Base-by-base conservation (phyloP, 2,329 filamentous ascomycete species). In the Ascosphaera apis region DNA sequence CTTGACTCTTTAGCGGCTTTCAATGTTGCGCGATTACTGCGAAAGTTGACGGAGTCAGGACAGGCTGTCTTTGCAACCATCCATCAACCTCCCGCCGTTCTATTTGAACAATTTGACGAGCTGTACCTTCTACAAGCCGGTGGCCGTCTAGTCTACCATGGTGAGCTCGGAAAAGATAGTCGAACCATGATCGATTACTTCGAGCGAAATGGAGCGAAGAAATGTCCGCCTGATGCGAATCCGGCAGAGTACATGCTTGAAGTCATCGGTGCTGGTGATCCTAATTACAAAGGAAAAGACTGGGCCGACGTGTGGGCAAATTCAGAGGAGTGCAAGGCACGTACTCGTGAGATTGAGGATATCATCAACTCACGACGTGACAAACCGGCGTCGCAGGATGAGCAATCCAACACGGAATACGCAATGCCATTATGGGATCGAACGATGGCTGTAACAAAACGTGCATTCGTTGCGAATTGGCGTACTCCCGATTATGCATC, bases 1-100 rank as follows among this genome's bases (percentile, higher is more conserved):
- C 59, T 82, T 0, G 76, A 82, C 43, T 73, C 72, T 2, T 66
- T 75, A 37, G 72, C 74, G 3, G 75, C 76, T 1, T 73, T 67
- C 43, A 69, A 72, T 42, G 73, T 74, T 41, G 60, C 72, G 2
- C 61, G 67, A 0, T 71, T 75, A 42, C 53, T 76, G 5, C 61
- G 67, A 3, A 72, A 72, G 45, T 56, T 76, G 2, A 67, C 70
- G 1, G 65, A 69, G n/a, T 76, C 77, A 2, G 83, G 82, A 1
- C 83, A 91, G 50, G 82, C 82, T 7, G 82, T 91, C 44, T 66
- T 91, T 3, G 91, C 81, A 57, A 91, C 83, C 0, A 91, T 91
- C 42, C 83, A 91, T 52, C 83, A 91, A 51, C 82, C 83, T 1
- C 86, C 83, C 44, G 78, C 79, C 12, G 73, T 79, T 0, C 63